Percentiles rank a stretch among this genome's conserved stretches.
Evolutionary conservation across 2,329 filamentous ascomycete species (phyloP).

Genomic region (Exophiala calicioides): DNA sequence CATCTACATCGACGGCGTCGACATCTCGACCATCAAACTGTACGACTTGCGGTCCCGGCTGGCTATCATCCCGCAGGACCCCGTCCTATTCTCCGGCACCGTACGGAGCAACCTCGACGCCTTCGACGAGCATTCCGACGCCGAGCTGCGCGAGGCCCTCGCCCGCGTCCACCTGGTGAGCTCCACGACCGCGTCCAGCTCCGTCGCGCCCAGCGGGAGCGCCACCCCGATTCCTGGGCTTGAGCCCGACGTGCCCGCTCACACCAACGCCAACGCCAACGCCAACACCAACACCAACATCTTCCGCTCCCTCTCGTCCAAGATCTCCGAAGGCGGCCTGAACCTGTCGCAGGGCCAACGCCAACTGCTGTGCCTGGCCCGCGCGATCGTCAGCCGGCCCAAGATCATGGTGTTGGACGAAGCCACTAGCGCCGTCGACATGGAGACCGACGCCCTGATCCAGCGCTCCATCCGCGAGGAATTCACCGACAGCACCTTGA

Average conservation of each 20-base stretch:
- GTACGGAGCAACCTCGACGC: conserved; percentile 76
- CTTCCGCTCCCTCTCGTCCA: conserved; percentile 63
- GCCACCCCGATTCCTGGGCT: conserved; percentile 21
- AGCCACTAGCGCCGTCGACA: conserved; percentile 76
- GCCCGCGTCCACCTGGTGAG: conserved; percentile 67
- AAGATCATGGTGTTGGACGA: conserved; percentile 80
- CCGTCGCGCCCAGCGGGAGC: conserved; percentile 24
- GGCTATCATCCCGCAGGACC: conserved; percentile 81
- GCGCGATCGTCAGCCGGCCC: conserved; percentile 69
- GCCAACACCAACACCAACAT: conserved; percentile 61
- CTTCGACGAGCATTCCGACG: conserved; percentile 69
- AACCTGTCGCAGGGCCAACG: conserved; percentile 76
- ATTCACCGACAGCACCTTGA: conserved; percentile 66
- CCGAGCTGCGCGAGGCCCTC: conserved; percentile 68
- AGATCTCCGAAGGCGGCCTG: conserved; percentile 69
- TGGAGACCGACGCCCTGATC: conserved; percentile 72
- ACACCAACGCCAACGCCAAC: conserved; percentile 38
- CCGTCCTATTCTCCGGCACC: conserved; percentile 78
- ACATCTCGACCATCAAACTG: conserved; percentile 71
- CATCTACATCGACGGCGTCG: conserved; percentile 71
- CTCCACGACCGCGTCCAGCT: conserved; percentile 38
- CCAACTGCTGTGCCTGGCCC: conserved; percentile 73
- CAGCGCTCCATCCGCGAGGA: conserved; percentile 72
- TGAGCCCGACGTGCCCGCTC: conserved; percentile 31
- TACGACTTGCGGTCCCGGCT: conserved; percentile 71